A percentile compares a stretch with the other conserved stretches of the same genome.
Conservation (phyloP, 345 rosid genomes). For the Moricandia arvensis region DNA sequence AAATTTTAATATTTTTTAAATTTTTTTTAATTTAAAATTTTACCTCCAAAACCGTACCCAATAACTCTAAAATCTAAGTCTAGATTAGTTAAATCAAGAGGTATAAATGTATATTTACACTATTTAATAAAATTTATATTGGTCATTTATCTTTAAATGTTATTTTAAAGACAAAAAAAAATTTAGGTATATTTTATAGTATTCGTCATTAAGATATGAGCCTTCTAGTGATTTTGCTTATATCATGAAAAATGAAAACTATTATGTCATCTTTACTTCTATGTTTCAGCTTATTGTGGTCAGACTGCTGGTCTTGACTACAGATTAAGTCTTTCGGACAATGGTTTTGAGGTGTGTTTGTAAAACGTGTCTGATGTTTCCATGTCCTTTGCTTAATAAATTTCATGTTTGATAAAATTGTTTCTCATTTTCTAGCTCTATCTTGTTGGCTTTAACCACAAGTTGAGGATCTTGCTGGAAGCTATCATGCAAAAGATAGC, state of each 20-base stretch:
- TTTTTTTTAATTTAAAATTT: no score
- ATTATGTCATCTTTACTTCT: background rate
- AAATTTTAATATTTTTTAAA: no score
- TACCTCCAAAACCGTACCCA: no score
- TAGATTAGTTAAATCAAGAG: no score
- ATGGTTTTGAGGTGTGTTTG: constrained; percentile 67
- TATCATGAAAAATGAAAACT: background rate
- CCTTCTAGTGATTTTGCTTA: background rate
- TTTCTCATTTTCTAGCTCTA: constrained; percentile 47
- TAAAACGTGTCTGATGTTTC: background rate
- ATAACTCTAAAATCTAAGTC: no score
- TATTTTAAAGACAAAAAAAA: no score
- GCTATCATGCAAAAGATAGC: constrained; percentile 63
- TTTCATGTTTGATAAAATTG: background rate
- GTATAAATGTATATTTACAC: no score
- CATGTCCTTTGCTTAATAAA: background rate
- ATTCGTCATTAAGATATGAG: no score
- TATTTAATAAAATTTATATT: no score
- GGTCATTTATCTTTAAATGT: no score
- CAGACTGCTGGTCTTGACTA: constrained; percentile 75
- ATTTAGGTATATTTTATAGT: no score
- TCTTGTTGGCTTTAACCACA: constrained; percentile 81
- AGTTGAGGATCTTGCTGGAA: constrained; percentile 72
- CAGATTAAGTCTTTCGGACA: constrained; percentile 37
- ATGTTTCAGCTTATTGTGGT: constrained; percentile 75